Evolutionary conservation across 2,329 filamentous ascomycete genomes (phyloP), one percentile per base, ranked within the genome.

Genomic region (Diaporthe caulivora): DNA sequence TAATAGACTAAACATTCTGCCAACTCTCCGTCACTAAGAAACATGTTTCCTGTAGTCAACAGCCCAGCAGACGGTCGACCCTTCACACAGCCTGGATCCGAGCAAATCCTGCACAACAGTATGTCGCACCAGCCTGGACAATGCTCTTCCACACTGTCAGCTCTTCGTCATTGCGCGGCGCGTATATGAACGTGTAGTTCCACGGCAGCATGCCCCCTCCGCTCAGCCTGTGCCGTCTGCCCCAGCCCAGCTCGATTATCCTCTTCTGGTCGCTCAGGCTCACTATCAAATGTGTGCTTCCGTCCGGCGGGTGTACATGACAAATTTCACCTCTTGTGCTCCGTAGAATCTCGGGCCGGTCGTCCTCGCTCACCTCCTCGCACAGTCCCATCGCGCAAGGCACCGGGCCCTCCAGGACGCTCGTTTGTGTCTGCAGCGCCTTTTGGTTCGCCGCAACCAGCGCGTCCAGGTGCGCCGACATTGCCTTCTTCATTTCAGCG

Each of bases 151-250:
- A 82, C 10, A 81, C 77, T 18, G 71, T 77, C 37, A 82, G 79
- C 76, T 86, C 84, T 0, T 57, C 78, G 17, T 79, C 79, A 42
- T 83, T 76, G 21, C 84, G 76, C 51, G 84, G 84, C 24, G 84
- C 83, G 42, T 86, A 86, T 0, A 86, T 67, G 60, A 86, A 70
- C 24, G 85, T 78, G 72, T 84, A 86, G 0, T 79, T 80, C 78
- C 80, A 81, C 0, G 84, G 82, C 53, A 83, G 18, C 2, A 76
- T 55, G 1, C 71, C 75, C 1, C 71, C 67, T 1, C 82, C 81
- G 26, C 79, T 78, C 53, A 86, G 75, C 60, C 75, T 76, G 62
- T 86, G 84, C 3, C 84, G 77, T 76, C 84, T 80, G n/a, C 79
- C 84, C 84, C 84, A 86, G 1, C 83, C 83, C 44, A 76, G 77